phyloP scores from a whole-genome alignment of 2,329 filamentous ascomycete genomes.

The Hypoxylon sp. region DNA sequence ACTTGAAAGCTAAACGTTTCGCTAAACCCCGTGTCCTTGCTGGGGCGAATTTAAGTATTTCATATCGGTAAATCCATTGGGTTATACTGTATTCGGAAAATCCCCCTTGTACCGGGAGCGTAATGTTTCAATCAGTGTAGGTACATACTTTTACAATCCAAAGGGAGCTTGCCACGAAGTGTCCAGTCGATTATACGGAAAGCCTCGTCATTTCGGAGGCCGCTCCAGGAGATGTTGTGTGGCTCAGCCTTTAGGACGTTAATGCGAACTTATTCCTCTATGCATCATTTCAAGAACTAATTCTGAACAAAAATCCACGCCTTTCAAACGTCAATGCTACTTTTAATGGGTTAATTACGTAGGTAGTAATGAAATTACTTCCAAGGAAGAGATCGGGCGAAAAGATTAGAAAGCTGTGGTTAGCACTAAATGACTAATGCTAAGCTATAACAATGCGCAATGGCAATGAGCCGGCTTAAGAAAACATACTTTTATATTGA shows the following conservation, averaged over 20 bases:
- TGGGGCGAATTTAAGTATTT: neutral
- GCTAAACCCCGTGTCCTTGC: neutral
- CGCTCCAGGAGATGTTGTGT: neutral
- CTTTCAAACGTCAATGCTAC: neutral
- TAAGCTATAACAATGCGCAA: neutral
- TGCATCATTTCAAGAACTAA: neutral
- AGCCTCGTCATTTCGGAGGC: neutral
- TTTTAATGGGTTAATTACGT: slow-evolving; percentile 1
- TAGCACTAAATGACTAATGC: neutral
- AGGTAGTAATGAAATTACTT: neutral
- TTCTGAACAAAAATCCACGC: neutral
- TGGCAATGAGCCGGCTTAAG: neutral
- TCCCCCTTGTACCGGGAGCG: slow-evolving; percentile 5
- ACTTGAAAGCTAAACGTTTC: neutral
- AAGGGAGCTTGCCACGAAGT: neutral
- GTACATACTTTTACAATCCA: neutral
- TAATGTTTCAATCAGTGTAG: slow-evolving; percentile 13
- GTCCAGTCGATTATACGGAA: slow-evolving; percentile 3
- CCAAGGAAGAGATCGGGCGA: neutral
- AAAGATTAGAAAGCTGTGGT: neutral
- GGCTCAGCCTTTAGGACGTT: neutral
- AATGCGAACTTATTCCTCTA: neutral
- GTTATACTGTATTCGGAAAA: slow-evolving; percentile 7
- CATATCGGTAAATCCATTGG: neutral
- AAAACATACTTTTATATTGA: neutral